phyloP scores from a whole-genome alignment of 2,329 filamentous ascomycete species.

The Stachybotrys chartarum region DNA sequence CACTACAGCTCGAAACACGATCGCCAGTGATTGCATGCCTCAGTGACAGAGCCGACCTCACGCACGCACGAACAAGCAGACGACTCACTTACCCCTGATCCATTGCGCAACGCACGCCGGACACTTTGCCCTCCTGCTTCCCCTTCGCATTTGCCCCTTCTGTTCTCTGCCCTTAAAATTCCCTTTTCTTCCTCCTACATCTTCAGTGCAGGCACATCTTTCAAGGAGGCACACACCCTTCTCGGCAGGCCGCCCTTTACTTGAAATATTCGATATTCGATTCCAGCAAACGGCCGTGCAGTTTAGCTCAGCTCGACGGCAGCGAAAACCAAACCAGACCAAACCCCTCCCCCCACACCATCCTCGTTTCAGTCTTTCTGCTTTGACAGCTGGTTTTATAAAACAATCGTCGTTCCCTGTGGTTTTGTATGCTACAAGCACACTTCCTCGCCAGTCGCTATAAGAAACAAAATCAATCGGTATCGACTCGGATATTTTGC shows the following conservation, averaged over 20 bases:
- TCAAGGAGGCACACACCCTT: neutral
- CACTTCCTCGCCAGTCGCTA: neutral
- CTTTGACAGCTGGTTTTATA: constrained; percentile 8
- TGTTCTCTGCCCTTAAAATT: neutral
- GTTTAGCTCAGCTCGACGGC: too few species aligned
- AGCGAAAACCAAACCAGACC: neutral
- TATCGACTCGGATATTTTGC: neutral
- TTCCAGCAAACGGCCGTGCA: constrained; percentile 7
- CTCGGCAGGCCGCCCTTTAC: constrained; percentile 9
- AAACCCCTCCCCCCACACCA: constrained; percentile 1
- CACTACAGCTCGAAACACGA: neutral
- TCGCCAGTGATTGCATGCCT: neutral
- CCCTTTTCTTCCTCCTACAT: neutral
- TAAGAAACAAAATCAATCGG: neutral
- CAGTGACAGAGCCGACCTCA: neutral
- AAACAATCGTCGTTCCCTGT: constrained; percentile 4
- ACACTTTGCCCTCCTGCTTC: neutral
- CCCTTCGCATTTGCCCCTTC: neutral
- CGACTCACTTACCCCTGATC: neutral
- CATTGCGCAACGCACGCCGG: neutral
- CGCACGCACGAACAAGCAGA: neutral
- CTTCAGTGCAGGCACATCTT: constrained; percentile 1
- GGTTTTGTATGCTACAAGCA: neutral
- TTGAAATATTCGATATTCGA: constrained; percentile 14
- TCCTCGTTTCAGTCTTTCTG: constrained; percentile 5